phyloP scores from a whole-genome alignment of 2,329 filamentous ascomycete species.

The Paramyrothecium sp. region DNA sequence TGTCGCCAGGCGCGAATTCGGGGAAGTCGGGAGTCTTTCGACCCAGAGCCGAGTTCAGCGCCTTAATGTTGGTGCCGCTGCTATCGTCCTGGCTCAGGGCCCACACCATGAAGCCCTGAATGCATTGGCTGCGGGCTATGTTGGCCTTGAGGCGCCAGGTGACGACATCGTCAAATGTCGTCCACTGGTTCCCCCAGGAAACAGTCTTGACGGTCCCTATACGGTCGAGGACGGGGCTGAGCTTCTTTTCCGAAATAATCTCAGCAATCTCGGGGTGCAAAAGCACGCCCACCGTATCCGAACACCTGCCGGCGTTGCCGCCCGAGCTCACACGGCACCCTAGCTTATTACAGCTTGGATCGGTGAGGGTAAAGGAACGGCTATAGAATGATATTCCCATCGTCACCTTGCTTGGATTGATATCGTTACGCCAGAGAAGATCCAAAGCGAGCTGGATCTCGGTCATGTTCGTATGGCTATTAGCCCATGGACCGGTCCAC shows the following conservation, averaged over 20 bases:
- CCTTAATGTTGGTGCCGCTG: not conserved
- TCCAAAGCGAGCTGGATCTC: conserved; percentile 39
- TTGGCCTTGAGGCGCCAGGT: conserved; percentile 28
- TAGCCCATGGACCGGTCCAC: conserved; percentile 23
- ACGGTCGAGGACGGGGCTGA: conserved; percentile 15
- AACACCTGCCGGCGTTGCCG: conserved; percentile 23
- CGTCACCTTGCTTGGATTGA: conserved; percentile 36
- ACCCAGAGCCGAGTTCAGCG: not conserved
- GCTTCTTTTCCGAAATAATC: conserved; percentile 13
- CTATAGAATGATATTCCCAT: conserved; percentile 47
- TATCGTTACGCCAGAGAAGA: conserved; percentile 43
- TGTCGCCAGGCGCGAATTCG: not conserved
- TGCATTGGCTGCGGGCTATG: conserved; percentile 18
- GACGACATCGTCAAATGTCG: conserved; percentile 30
- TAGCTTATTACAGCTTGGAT: conserved; percentile 17
- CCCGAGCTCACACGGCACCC: conserved; percentile 25
- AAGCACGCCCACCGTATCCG: conserved; percentile 20
- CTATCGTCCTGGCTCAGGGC: conserved; percentile 22
- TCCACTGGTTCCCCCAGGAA: conserved; percentile 31
- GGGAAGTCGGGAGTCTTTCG: too few species aligned
- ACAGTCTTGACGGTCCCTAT: conserved; percentile 25
- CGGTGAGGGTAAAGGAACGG: conserved; percentile 21
- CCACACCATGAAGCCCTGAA: conserved; percentile 25
- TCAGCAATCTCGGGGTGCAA: conserved; percentile 25
- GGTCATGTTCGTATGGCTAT: conserved; percentile 41